A percentile compares a stretch with the other conserved stretches of the same genome.
phyloP scores from a whole-genome alignment of 208 protist genomes.

The Leishmania gerbilli region DNA sequence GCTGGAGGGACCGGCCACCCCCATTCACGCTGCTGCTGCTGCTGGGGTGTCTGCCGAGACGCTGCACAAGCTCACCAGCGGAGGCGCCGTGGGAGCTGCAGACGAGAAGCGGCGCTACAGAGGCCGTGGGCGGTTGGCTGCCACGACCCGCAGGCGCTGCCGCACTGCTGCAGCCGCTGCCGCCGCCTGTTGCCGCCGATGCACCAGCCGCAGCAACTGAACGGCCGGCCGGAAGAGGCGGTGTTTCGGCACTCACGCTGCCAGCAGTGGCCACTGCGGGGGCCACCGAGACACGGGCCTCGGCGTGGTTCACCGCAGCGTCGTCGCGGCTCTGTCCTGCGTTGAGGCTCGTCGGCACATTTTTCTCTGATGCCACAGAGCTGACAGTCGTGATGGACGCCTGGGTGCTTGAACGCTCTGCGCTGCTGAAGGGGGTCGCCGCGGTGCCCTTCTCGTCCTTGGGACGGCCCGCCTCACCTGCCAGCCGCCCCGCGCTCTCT shows the following conservation, averaged over 20 bases:
- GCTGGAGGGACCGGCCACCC: neutral
- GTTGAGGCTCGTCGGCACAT: neutral
- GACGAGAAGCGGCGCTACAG: neutral
- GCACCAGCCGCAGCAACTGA: neutral
- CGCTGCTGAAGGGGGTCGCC: neutral
- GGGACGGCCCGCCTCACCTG: neutral
- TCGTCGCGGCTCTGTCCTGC: neutral
- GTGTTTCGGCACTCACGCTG: neutral
- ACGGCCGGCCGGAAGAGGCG: neutral
- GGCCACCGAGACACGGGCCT: neutral
- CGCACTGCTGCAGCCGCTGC: neutral
- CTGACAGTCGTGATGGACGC: neutral
- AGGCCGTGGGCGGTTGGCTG: neutral
- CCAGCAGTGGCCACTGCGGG: neutral
- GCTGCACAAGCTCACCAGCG: neutral
- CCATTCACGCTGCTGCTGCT: neutral
- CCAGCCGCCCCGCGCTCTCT: neutral
- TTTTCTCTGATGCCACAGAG: neutral
- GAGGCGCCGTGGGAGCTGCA: neutral
- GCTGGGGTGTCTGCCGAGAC: neutral
- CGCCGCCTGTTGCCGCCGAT: neutral
- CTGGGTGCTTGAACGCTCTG: neutral
- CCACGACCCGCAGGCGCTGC: neutral
- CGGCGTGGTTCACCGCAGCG: neutral
- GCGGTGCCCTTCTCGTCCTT: neutral